A percentile compares a stretch with the other conserved stretches of the same genome.
Conservation (phyloP, 78 protist genomes). For the Emiliania huxleyi region DNA sequence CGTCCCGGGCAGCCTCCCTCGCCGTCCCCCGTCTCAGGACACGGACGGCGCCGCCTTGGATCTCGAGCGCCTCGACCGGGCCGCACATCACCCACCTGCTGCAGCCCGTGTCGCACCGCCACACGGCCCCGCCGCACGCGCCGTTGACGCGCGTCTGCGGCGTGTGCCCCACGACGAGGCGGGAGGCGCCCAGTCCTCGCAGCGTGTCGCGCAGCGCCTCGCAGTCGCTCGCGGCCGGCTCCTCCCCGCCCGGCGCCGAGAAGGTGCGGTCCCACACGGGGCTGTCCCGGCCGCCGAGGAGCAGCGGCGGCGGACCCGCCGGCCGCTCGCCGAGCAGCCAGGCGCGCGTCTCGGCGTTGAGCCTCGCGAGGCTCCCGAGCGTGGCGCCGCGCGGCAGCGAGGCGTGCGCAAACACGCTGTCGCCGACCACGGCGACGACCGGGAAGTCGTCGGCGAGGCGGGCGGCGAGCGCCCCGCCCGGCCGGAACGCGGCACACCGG, state of each 20-base stretch:
- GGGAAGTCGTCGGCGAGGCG: background rate
- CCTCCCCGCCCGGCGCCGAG: background rate
- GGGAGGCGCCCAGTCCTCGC: background rate
- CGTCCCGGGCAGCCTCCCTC: too few species aligned
- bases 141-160: background rate
- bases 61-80: background rate
- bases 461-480: background rate
- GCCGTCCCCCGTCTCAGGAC: too few species aligned
- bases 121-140: conserved; percentile 3
- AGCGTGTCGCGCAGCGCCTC: too few species aligned
- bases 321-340: background rate
- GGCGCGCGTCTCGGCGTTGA: background rate
- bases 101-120: background rate
- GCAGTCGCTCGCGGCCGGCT: background rate
- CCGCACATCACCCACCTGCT: background rate
- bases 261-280: background rate
- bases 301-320: background rate
- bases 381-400: background rate
- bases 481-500: background rate
- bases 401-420: conserved; percentile 7
- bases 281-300: background rate
- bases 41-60: too few species aligned
- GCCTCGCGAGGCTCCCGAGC: background rate
- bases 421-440: background rate
- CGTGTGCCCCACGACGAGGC: conserved; percentile 48